These are phyloP conservation scores for Linum tenue DNA, from an alignment of 345 rosid genomes.

Conservation along the genomic window DNA sequence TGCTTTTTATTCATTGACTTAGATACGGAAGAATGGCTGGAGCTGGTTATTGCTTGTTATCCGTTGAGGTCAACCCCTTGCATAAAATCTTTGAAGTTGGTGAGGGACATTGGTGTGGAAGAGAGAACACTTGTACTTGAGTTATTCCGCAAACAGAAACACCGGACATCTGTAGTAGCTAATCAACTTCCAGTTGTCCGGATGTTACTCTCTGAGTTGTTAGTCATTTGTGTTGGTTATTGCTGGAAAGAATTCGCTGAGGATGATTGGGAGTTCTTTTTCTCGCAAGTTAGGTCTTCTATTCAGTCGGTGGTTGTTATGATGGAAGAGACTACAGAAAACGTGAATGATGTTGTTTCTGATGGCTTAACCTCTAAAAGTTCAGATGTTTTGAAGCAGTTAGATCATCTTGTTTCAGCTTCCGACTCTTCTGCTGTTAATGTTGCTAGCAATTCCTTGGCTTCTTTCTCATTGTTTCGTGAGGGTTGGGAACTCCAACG, in stretches of 20 bases:
- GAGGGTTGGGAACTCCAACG: constrained; percentile 27
- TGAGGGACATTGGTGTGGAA: constrained; percentile 40
- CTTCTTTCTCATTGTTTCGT: constrained; percentile 50
- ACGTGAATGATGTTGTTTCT: constrained; percentile 46
- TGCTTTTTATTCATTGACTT: not conserved
- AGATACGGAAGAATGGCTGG: constrained; percentile 89
- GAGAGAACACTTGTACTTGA: constrained; percentile 60
- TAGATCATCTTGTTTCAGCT: constrained; percentile 42
- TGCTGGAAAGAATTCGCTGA: constrained; percentile 71
- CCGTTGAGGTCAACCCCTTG: constrained; percentile 37
- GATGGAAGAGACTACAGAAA: constrained; percentile 85
- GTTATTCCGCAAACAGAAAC: constrained; percentile 75
- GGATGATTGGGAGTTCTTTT: constrained; percentile 83
- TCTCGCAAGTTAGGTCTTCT: constrained; percentile 52
- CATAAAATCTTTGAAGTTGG: constrained; percentile 42
- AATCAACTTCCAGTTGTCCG: constrained; percentile 45
- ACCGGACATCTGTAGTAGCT: constrained; percentile 26
- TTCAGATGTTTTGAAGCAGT: constrained; percentile 33
- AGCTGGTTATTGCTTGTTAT: constrained; percentile 73
- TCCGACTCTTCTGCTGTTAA: constrained; percentile 42
- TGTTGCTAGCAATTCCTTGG: constrained; percentile 56
- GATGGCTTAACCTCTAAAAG: constrained; percentile 33
- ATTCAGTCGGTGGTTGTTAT: constrained; percentile 81
- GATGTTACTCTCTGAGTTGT: constrained; percentile 53
- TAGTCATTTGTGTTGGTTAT: constrained; percentile 63